A percentile compares a stretch with the other conserved stretches of the same genome.
Evolutionary conservation across 805 yeast genomes (phyloP).

Genomic region (Pichia insulana): DNA sequence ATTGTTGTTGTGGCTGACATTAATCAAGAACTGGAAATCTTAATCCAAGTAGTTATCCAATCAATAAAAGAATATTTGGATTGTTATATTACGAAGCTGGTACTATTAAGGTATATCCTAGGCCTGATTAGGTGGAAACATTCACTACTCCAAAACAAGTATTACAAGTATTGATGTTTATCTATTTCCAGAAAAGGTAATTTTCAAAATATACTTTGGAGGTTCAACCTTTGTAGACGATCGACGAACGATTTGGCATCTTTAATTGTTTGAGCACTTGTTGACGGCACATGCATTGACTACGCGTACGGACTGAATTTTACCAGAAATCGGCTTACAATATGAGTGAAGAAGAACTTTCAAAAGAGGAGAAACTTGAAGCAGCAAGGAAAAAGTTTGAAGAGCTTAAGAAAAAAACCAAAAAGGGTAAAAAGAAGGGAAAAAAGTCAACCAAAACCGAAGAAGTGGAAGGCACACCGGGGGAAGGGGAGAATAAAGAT

Average conservation of each 20-base stretch:
- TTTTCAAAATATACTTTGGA: not conserved
- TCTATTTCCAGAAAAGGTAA: not conserved
- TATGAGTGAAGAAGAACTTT: constrained; percentile 21
- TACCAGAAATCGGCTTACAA: too few species aligned
- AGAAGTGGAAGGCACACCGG: constrained; percentile 3
- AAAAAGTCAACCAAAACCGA: constrained; percentile 12
- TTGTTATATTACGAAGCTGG: too few species aligned
- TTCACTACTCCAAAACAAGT: too few species aligned
- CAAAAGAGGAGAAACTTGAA: constrained; percentile 28
- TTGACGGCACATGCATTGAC: too few species aligned
- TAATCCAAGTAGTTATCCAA: too few species aligned
- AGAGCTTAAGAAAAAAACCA: constrained; percentile 26
- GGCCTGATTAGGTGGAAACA: too few species aligned
- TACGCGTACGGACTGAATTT: too few species aligned
- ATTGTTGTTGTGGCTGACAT: not conserved
- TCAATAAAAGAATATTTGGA: too few species aligned
- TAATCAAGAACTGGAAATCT: too few species aligned
- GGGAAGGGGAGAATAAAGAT: not conserved
- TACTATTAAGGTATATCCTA: too few species aligned
- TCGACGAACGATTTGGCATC: not conserved
- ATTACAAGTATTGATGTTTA: not conserved
- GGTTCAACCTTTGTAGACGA: too few species aligned
- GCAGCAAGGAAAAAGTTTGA: constrained; percentile 30
- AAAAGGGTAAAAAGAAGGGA: constrained; percentile 18
- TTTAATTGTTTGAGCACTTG: too few species aligned